Conservation (phyloP, 2,329 filamentous ascomycete species). For the Monilinia laxa region DNA sequence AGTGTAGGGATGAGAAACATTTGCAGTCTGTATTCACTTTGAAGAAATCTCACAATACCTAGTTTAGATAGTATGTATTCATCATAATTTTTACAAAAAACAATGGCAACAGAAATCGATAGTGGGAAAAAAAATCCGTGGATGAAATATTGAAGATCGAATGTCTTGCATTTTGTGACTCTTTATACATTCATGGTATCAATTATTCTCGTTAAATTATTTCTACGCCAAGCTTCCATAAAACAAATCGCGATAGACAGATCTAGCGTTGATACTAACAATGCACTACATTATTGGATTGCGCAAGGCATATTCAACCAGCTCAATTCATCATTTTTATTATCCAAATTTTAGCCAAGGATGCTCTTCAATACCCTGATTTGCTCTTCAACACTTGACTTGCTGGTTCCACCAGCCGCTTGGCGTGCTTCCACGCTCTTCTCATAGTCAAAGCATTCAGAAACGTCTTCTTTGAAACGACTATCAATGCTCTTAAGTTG, state of each 20-base stretch:
- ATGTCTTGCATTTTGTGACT: background rate
- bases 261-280: constrained; percentile 4
- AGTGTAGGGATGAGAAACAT: background rate
- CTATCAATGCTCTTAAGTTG: constrained; percentile 67
- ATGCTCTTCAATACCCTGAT: constrained; percentile 51
- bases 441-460: constrained; percentile 75
- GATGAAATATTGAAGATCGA: background rate
- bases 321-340: background rate
- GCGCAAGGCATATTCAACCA: background rate
- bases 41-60: background rate
- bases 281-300: constrained; percentile 5
- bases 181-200: constrained; percentile 9
- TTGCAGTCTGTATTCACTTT: background rate
- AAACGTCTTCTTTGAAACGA: constrained; percentile 70
- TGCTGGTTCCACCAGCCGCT: constrained; percentile 76
- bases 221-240: background rate
- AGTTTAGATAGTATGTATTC: background rate
- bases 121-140: background rate
- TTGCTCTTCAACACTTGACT: constrained; percentile 63
- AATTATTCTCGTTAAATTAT: constrained; percentile 7
- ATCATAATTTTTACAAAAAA: background rate
- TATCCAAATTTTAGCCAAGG: background rate
- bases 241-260: background rate
- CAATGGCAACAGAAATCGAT: background rate
- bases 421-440: constrained; percentile 76